Evolutionary conservation across 2,329 filamentous ascomycete species (phyloP).

Genomic region (Beauveria brongniartii): DNA sequence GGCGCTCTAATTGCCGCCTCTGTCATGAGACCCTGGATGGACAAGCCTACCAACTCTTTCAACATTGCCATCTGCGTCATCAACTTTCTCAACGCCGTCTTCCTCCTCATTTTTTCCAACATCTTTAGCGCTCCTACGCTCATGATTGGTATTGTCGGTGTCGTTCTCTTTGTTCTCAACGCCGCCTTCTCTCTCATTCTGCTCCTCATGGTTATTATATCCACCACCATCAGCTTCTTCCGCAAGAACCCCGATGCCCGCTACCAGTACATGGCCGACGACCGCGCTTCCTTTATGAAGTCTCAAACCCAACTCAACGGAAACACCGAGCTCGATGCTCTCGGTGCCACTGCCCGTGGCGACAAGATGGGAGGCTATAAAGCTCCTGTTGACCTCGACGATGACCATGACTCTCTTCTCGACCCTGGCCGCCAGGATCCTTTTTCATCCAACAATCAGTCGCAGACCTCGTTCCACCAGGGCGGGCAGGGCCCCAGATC

Average conservation of each 20-base stretch:
- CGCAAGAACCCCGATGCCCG: constrained; percentile 92
- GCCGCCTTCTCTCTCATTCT: constrained; percentile 76
- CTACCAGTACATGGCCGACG: constrained; percentile 95
- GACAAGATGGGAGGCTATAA: constrained; percentile 53
- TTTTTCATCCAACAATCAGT: constrained; percentile 25
- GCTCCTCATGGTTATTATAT: constrained; percentile 64
- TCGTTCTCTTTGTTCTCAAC: constrained; percentile 83
- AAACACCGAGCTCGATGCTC: constrained; percentile 80
- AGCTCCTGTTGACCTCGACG: constrained; percentile 30
- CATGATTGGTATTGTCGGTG: constrained; percentile 80
- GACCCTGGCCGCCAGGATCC: constrained; percentile 29
- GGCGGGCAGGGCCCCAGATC: constrained; percentile 25
- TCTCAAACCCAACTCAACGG: constrained; percentile 71
- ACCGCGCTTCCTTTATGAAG: constrained; percentile 96
- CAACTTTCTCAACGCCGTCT: constrained; percentile 87
- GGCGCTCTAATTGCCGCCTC: constrained; percentile 67
- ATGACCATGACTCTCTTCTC: constrained; percentile 33
- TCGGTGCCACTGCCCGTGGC: constrained; percentile 84
- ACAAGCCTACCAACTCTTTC: constrained; percentile 95
- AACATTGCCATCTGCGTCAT: constrained; percentile 86
- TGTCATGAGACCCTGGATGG: constrained; percentile 94
- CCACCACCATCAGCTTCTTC: constrained; percentile 61
- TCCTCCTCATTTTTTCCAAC: constrained; percentile 79
- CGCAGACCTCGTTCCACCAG: constrained; percentile 19
- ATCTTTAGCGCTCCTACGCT: constrained; percentile 78